Conservation (phyloP, 306 rosid genomes). For the Cicer arietinum region DNA sequence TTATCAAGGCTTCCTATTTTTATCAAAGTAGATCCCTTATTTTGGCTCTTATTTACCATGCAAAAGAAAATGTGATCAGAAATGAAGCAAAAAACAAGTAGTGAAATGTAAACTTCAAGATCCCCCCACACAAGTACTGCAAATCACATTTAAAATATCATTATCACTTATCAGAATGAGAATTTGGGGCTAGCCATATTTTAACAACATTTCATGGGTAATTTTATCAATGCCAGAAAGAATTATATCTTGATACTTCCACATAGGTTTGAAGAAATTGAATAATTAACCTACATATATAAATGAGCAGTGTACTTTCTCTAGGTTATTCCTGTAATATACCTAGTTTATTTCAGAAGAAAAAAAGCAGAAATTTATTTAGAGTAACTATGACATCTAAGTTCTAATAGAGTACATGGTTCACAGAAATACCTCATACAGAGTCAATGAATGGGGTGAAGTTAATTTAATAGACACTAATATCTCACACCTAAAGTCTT, state of each 20-base stretch:
- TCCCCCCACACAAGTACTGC: neutral
- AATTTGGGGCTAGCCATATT: neutral
- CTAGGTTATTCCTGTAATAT: neutral
- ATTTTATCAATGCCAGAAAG: no score
- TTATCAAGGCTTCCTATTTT: neutral
- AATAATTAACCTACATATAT: neutral
- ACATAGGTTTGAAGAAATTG: slow-evolving; percentile 27
- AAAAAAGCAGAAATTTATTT: neutral
- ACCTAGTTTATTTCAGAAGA: neutral
- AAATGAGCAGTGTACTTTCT: neutral
- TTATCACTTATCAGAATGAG: neutral
- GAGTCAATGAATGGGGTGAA: slow-evolving; percentile 8
- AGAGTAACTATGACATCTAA: slow-evolving; percentile 1
- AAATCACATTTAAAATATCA: neutral
- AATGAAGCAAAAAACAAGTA: neutral
- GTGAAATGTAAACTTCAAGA: slow-evolving; percentile 18
- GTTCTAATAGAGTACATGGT: slow-evolving; percentile 2
- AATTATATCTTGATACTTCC: slow-evolving; percentile 1
- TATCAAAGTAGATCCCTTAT: neutral
- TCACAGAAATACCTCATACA: neutral
- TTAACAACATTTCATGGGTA: neutral
- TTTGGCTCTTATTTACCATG: neutral
- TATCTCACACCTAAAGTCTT: slow-evolving; percentile 11
- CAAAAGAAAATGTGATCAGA: neutral
- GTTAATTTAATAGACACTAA: neutral